Evolutionary conservation across 2,329 filamentous ascomycete species (phyloP), one percentile per base, ranked within the genome.

Genomic region (Polychaeton citri): DNA sequence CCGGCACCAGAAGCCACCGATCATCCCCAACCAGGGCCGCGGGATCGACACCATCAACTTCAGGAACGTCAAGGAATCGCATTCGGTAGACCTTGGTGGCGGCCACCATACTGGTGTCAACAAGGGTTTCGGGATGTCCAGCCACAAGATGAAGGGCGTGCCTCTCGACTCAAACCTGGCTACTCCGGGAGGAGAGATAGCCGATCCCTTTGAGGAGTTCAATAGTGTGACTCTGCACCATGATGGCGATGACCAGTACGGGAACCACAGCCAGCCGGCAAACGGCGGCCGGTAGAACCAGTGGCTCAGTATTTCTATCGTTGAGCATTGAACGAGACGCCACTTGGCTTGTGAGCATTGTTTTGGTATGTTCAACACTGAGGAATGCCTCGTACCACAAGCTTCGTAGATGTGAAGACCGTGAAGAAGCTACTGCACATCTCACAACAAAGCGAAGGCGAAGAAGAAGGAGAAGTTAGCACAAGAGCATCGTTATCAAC

Each of bases 201-300:
- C 74, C 3, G 90, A 98, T 69, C 90, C 90, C 2, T 98, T 98
- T 55, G 84, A 95, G 60, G 90, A 96, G 59, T 98, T 98, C 63
- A 98, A 96, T 68, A 93, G 85, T 55, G 87, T 98, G 30, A 98
- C 90, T 34, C 68, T 98, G 42, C 88, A 96, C 59, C 90, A 98
- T 55, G 90, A 96, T 38, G 90, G 86, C 12, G 88, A 95, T 48
- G 82, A 57, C 16, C 24, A 28, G 15, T 28, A 28, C 15, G 24
- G 12, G 15, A 10, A 28, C 24, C 12, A 28, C 24, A 7, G 12
- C 24, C 15, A 10, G 7, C 7, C 12, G 12, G 7, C 24, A 10
- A 28, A 28, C 7, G 24, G 24, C 12, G 4, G 24, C 7, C 24
- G 15, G 12, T 28, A 28, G 24, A 12, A 4, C 24, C n/a, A 28